Base-by-base conservation (phyloP, 345 rosid species). In the Psidium friedrichsthalianum region DNA sequence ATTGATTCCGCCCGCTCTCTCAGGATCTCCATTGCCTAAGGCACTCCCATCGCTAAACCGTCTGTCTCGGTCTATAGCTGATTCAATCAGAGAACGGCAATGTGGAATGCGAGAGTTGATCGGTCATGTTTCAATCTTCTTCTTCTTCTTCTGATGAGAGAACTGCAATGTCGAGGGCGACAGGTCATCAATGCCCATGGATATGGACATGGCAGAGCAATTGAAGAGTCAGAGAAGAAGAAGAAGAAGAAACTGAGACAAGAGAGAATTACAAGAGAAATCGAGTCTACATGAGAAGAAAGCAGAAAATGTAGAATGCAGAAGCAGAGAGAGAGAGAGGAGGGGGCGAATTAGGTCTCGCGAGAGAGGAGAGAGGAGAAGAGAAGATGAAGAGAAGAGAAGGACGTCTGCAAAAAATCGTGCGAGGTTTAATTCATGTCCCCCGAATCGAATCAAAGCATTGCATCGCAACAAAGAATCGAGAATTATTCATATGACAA, bases 1-100 rank as follows among this genome's bases (percentile, higher is more conserved):
- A 94, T 90, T 56, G 91, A 86, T 29, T 88, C 89, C 5, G 94
- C 96, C 89, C 98, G 88, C 83, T 92, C 94, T 14, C 85, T 87
- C 12, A 96, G 90, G 29, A 91, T 92, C 86, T 88, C 94, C 98
- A 97, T 86, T 25, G 83, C 81, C 86, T 83, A 44, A 13, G 85
- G 69, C 56, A 86, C 55, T 58, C 74, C 74, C 64, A 55, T 25
- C 32, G 52, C 85, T 36, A 36, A 61, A 3, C 36, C 14, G 25
- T 53, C 85, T 22, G 51, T 16, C 54, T 54, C 64, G 6, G n/a
- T 25, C 61, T 56, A 51, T 51, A 22, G 76, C 42, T 5, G 7
- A 69, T 32, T 69, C 78, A 69, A 69, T 69, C 47, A 10, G 47
- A 69, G 47, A 69, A 69, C 47, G 6, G 78, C 25, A 36, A 69